These are phyloP conservation scores for Monilinia fructigena DNA, from an alignment of 2,329 filamentous ascomycete species.

Conservation along the genomic window DNA sequence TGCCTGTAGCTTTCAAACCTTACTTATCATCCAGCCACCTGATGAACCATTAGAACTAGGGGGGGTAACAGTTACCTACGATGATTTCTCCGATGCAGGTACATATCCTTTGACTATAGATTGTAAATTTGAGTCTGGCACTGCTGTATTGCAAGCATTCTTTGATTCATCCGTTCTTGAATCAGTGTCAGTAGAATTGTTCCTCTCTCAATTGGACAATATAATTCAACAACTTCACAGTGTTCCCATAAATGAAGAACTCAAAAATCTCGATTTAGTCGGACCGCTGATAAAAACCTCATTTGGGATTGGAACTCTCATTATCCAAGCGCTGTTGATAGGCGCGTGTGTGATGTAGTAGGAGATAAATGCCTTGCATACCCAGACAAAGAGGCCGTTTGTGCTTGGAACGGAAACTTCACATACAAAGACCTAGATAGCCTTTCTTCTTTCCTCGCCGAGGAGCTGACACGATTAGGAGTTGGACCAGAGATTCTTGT, in stretches of 20 bases:
- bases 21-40: background rate
- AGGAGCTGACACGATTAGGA: slow-evolving; percentile 24
- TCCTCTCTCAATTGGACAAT: background rate
- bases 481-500: slow-evolving; percentile 27
- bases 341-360: slow-evolving; percentile 23
- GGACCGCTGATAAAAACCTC: background rate
- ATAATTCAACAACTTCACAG: background rate
- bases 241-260: background rate
- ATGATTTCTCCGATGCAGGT: background rate
- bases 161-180: background rate
- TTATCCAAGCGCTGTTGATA: background rate
- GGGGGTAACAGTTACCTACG: background rate
- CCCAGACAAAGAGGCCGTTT: background rate
- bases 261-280: background rate
- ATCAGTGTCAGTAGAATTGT: background rate
- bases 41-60: background rate
- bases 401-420: slow-evolving; percentile 28
- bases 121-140: background rate
- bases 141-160: background rate
- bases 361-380: slow-evolving; percentile 8
- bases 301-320: background rate
- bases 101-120: background rate
- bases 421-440: slow-evolving; percentile 32
- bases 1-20: slow-evolving; percentile 6
- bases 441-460: slow-evolving; percentile 28